Conservation (phyloP, 2,329 filamentous ascomycete genomes). For the Phaeosphaeria sp. region DNA sequence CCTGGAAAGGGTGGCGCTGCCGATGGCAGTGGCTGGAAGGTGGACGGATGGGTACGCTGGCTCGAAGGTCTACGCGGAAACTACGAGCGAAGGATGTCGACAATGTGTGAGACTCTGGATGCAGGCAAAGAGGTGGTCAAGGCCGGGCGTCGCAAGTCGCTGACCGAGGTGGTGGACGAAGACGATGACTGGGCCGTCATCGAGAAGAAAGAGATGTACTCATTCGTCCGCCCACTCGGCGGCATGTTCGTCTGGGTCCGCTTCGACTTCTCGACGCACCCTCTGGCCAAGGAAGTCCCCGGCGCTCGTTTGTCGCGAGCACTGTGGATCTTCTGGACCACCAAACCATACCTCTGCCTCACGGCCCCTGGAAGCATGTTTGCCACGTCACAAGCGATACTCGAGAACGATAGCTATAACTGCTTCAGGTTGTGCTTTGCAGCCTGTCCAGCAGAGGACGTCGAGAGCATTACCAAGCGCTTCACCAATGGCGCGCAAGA, state of each 20-base stretch:
- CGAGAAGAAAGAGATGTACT: conserved; percentile 75
- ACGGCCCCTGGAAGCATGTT: conserved; percentile 78
- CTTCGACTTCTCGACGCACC: conserved; percentile 75
- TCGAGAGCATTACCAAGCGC: conserved; percentile 67
- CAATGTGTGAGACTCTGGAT: conserved; percentile 78
- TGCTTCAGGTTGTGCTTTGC: conserved; percentile 86
- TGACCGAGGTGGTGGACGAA: conserved; percentile 40
- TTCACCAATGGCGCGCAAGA: conserved; percentile 72
- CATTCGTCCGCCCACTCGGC: conserved; percentile 80
- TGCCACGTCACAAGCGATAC: conserved; percentile 68
- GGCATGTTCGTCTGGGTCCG: conserved; percentile 94
- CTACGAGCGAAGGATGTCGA: conserved; percentile 84
- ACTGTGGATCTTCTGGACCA: conserved; percentile 75
- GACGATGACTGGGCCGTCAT: conserved; percentile 75
- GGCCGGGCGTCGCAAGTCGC: conserved; percentile 57
- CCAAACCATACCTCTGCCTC: conserved; percentile 72
- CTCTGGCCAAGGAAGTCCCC: conserved; percentile 66
- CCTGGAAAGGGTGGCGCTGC: conserved; percentile 54
- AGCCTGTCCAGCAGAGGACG: conserved; percentile 75
- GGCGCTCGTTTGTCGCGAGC: conserved; percentile 67
- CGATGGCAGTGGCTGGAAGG: conserved; percentile 73
- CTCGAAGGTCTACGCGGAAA: conserved; percentile 81
- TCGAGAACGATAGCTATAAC: conserved; percentile 67
- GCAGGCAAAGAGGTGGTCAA: conserved; percentile 71
- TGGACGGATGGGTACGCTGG: conserved; percentile 90